Base-by-base conservation (phyloP, 768 basidiomycete genomes). In the Erythrobasidium yunnanense region DNA sequence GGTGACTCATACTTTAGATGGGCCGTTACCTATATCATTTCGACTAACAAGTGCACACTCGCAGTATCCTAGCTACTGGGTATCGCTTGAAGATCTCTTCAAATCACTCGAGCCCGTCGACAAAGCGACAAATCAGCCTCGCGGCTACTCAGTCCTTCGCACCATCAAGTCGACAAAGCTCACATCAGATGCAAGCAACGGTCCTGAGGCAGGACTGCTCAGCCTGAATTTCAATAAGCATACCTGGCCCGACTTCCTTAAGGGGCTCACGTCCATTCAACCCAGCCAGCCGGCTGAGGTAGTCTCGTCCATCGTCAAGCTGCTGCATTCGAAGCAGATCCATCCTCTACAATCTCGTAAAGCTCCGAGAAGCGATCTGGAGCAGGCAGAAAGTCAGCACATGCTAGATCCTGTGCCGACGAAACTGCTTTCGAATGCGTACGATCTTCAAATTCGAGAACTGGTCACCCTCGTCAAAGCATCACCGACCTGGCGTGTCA, bases 61-160 rank as follows among this genome's bases (percentile, higher is more conserved):
- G 67, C 69, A 0, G 54, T 49, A 42, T 42, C 38, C 38, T n/a
- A 42, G 38, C 2, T 70, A 73, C 46, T 73, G 72, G 72, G 27
- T 73, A 8, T 33, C 66, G 1, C 15, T 65, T 18, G 45, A 54
- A 8, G 29, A 62, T 5, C 67, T 68, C 0, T 73, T 51, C 51
- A 60, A 69, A 1, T 46, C 72, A 7, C 65, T 73, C 62, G 27
- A 51, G 0, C 69, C 72, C 0, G 23, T 70, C 15, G 72, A 73
- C 66, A 65, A 63, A 34, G 71, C 71, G 25, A 73, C 72, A 1
- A 65, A 66, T 1, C 69, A 71, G 15, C 70, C 71, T 1, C 56
- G 68, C 23, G 58, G 58, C 42, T 62, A 62, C 32, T 30, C 46
- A 3, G 23, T 62, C 6, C 58, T 62, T 18, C 30, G 56, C 38